Base-by-base conservation (phyloP, 2,329 filamentous ascomycete species). In the Ascochyta koolunga region DNA sequence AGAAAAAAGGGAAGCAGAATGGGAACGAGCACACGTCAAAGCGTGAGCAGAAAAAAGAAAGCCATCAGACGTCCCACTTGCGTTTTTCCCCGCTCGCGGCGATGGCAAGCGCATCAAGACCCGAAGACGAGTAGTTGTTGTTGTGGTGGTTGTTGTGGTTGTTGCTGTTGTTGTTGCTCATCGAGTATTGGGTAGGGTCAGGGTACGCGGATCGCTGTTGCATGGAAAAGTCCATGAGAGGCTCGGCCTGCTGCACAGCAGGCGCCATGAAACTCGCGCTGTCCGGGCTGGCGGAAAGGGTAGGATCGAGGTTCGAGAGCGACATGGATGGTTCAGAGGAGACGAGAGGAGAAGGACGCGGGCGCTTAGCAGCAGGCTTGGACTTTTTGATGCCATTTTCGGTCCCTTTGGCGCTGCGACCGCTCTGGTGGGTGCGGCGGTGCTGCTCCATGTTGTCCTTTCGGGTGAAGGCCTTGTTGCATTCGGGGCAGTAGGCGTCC, bases 381-480 rank as follows among this genome's bases (percentile, higher is more conserved):
- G 66, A 59, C 53, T 73, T 76, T 44, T 76, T 75, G 19, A 70
- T 61, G n/a, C 71, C 69, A 31, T 69, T 66, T 8, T 76, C 73
- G 24, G 41, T 59, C 39, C 57, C 58, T 50, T 76, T 76, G 21
- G 75, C 69, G 41, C 75, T 77, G 46, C 79, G 78, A 4, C 79
- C 79, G 56, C 76, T 80, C 59, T 84, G 88, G 72, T 93, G 89
- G 0, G 89, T 92, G 66, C 90, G 85, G 25, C 90, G 82, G 67
- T 93, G 89, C 76, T 92, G 89, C 80, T 91, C 91, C 89, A 93
- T 93, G 79, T 93, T 93, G 80, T 93, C 89, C 64, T 88, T 87
- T 60, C 89, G 87, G 10, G 89, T 91, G 65, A 93, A 93, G 67
- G 89, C 89, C 77, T 91, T 91, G 73, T 85, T 83, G 78, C 89